Percentiles rank a stretch among this genome's conserved stretches.
These are phyloP conservation scores for Madurella fahalii DNA, from an alignment of 2,329 filamentous ascomycete species.

Conservation along the genomic window DNA sequence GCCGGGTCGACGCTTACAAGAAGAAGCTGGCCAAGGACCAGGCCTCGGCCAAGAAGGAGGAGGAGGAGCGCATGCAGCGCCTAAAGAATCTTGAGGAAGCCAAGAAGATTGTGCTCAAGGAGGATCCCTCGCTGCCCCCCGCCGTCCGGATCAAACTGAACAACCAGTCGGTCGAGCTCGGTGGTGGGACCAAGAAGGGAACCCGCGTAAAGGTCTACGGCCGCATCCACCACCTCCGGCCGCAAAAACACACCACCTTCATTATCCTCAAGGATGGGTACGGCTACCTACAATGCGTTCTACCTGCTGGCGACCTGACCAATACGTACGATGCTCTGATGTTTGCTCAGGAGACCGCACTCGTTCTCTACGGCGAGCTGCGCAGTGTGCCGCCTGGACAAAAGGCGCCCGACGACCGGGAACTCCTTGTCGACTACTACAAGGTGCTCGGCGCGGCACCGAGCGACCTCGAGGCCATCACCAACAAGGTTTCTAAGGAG, in stretches of 20 bases:
- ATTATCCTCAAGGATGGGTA: constrained; percentile 83
- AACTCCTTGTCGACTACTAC: constrained; percentile 89
- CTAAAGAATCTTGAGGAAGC: constrained; percentile 71
- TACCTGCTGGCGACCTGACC: constrained; percentile 71
- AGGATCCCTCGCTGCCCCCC: constrained; percentile 71
- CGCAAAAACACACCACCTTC: constrained; percentile 82
- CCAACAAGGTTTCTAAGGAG: constrained; percentile 64
- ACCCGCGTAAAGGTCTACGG: constrained; percentile 76
- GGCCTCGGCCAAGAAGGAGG: constrained; percentile 66
- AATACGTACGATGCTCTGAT: constrained; percentile 90
- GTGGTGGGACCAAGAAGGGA: constrained; percentile 52
- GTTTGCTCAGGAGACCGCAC: constrained; percentile 80
- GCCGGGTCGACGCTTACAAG: constrained; percentile 69
- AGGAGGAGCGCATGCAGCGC: constrained; percentile 68
- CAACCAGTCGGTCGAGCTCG: constrained; percentile 60
- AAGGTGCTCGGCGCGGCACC: constrained; percentile 73
- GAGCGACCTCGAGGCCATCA: constrained; percentile 85
- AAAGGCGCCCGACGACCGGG: constrained; percentile 76
- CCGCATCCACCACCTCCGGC: constrained; percentile 74
- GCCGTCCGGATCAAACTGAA: constrained; percentile 73
- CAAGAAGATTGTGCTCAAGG: constrained; percentile 67
- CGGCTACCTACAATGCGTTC: constrained; percentile 77
- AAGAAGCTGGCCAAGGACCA: constrained; percentile 80
- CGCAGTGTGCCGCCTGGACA: constrained; percentile 72
- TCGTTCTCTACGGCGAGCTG: constrained; percentile 81